A percentile compares a stretch with the other conserved stretches of the same genome.
Evolutionary conservation across 192 early-diverging fungal genomes (phyloP).

Genomic region (Dimargaris cristalligena): DNA sequence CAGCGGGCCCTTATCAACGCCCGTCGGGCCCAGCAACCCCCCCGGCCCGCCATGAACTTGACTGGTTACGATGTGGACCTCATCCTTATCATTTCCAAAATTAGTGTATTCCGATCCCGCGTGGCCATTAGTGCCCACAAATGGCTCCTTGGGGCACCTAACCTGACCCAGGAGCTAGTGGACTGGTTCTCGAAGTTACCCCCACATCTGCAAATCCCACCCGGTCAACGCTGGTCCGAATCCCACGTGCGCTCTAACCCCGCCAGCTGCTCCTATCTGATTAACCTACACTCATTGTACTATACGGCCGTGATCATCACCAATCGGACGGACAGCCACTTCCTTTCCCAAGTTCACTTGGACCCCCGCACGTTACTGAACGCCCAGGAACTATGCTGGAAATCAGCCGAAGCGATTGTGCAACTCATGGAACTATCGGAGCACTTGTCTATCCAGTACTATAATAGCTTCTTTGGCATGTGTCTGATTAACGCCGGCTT

Average conservation of each 20-base stretch:
- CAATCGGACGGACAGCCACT: not conserved
- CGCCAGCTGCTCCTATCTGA: conserved; percentile 1
- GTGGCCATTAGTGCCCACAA: not conserved
- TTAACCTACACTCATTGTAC: conserved; percentile 5
- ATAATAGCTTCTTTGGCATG: conserved; percentile 7
- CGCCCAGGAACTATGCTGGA: conserved; percentile 5
- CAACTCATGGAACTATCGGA: conserved; percentile 6
- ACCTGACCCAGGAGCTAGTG: conserved; percentile 1
- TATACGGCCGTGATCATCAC: conserved; percentile 3
- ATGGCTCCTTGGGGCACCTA: not conserved
- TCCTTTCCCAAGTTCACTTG: not conserved
- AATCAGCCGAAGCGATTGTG: conserved; percentile 1
- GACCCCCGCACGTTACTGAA: not conserved
- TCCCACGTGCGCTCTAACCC: not conserved
- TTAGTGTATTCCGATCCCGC: not conserved
- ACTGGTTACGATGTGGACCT: conserved; percentile 3
- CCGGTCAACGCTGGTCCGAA: conserved; percentile 5
- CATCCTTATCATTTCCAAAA: conserved; percentile 2
- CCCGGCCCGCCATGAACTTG: not conserved
- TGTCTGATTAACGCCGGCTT: conserved; percentile 3
- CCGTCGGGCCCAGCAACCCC: not conserved
- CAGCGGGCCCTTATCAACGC: not conserved
- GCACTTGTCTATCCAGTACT: not conserved
- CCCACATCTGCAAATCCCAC: conserved; percentile 6
- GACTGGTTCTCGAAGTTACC: conserved; percentile 4